These are phyloP conservation scores for Lenwebbia sp. DNA, from an alignment of 345 rosid genomes.

Conservation along the genomic window DNA sequence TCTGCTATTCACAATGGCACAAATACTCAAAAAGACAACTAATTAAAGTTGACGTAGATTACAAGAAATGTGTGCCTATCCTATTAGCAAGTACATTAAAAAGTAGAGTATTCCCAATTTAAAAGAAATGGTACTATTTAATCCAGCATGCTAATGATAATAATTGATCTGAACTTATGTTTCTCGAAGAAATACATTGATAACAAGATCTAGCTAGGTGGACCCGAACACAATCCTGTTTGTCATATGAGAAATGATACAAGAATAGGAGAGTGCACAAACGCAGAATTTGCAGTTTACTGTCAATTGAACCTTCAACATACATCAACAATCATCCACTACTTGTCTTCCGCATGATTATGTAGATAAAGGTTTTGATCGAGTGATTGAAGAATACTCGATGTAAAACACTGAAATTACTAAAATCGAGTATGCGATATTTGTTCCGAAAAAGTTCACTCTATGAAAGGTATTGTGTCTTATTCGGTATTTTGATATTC, in stretches of 20 bases:
- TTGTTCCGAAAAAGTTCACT: not conserved
- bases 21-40: not conserved
- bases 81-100: not conserved
- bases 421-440: not conserved
- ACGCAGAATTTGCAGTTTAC: not conserved
- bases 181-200: not conserved
- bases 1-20: not conserved
- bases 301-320: not conserved
- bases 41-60: not conserved
- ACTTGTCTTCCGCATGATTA: not conserved
- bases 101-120: not conserved
- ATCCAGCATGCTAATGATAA: not conserved
- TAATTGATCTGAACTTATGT: not conserved
- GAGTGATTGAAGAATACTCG: not conserved
- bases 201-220: not conserved
- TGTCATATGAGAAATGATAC: not conserved
- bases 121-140: not conserved
- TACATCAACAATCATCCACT: not conserved
- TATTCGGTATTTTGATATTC: not conserved
- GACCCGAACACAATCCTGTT: not conserved
- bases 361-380: not conserved
- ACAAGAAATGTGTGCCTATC: not conserved
- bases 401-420: not conserved
- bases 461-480: accelerated
- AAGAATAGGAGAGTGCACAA: not conserved